These are phyloP conservation scores for Amphirosellinia nigrospora DNA, from an alignment of 495 filamentous ascomycete species.

Conservation along the genomic window DNA sequence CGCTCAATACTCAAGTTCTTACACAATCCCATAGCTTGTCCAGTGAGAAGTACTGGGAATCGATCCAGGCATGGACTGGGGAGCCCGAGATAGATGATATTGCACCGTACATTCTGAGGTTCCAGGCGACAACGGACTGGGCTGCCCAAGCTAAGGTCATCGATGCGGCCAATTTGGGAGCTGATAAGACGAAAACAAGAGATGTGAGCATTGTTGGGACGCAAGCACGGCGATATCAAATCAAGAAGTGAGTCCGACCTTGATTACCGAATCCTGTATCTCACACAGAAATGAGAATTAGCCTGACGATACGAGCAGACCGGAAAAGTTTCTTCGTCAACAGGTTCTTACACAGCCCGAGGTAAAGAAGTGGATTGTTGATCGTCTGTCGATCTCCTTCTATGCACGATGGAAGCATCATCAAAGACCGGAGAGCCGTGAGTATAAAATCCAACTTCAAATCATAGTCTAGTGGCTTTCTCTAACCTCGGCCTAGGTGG, in stretches of 20 bases:
- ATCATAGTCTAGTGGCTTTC: neutral
- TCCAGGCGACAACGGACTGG: conserved; percentile 13
- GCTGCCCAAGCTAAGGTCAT: conserved; percentile 15
- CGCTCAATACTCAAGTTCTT: neutral
- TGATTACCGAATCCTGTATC: neutral
- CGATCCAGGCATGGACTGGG: conserved; percentile 10
- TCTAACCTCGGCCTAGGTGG: conserved; percentile 8
- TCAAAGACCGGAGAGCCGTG: conserved; percentile 16
- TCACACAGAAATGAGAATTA: neutral
- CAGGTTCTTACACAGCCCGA: conserved; percentile 21
- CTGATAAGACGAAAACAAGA: conserved; percentile 9
- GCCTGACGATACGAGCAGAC: neutral
- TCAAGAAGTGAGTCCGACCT: conserved; percentile 14
- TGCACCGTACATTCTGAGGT: conserved; percentile 17
- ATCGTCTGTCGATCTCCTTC: conserved; percentile 16
- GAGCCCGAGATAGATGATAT: conserved; percentile 20
- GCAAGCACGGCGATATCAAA: conserved; percentile 17
- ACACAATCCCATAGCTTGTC: neutral
- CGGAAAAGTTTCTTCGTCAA: conserved; percentile 15
- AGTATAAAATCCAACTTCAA: neutral
- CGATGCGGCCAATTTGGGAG: neutral
- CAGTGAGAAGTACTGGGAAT: conserved; percentile 18
- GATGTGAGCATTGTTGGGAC: conserved; percentile 23
- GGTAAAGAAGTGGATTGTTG: conserved; percentile 20
- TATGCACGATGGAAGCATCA: conserved; percentile 18